Percentiles rank a stretch among this genome's conserved stretches.
Evolutionary conservation across 306 rosid genomes (phyloP).

Genomic region (Sindora glabra): DNA sequence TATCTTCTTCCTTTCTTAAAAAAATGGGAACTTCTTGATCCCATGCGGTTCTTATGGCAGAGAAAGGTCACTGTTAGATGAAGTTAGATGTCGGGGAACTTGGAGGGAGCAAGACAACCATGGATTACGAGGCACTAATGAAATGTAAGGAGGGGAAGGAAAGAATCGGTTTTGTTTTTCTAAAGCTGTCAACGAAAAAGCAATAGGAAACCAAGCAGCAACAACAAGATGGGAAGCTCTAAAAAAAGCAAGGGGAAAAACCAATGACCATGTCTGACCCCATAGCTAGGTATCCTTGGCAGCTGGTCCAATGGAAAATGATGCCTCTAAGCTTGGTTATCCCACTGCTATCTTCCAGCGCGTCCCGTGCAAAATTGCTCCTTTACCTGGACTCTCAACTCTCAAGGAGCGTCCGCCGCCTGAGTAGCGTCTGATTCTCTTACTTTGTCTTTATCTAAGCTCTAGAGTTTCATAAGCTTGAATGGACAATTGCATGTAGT

Average conservation of each 20-base stretch:
- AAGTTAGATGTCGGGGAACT: neutral
- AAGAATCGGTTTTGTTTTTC: neutral
- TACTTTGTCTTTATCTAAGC: no score
- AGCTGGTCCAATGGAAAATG: slow-evolving; percentile 39
- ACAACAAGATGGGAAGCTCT: slow-evolving; percentile 21
- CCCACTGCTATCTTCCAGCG: slow-evolving; percentile 3
- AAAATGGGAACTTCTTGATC: neutral
- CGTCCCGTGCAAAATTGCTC: neutral
- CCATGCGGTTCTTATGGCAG: no score
- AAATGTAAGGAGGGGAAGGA: neutral
- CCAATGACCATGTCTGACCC: slow-evolving; percentile 33
- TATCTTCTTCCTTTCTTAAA: no score
- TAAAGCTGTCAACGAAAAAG: slow-evolving; percentile 3
- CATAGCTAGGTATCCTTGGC: slow-evolving; percentile 24
- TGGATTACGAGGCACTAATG: neutral
- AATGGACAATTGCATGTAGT: no score
- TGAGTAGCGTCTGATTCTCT: no score
- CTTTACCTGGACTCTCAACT: neutral
- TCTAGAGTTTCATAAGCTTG: no score
- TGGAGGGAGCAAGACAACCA: no score
- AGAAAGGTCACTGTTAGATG: neutral
- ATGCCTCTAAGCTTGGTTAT: slow-evolving; percentile 1
- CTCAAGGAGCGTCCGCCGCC: neutral
- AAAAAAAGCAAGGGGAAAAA: slow-evolving; percentile 19
- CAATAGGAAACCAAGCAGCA: neutral